Conservation (phyloP, 2,329 filamentous ascomycete genomes). For the Esteya vermicola region DNA sequence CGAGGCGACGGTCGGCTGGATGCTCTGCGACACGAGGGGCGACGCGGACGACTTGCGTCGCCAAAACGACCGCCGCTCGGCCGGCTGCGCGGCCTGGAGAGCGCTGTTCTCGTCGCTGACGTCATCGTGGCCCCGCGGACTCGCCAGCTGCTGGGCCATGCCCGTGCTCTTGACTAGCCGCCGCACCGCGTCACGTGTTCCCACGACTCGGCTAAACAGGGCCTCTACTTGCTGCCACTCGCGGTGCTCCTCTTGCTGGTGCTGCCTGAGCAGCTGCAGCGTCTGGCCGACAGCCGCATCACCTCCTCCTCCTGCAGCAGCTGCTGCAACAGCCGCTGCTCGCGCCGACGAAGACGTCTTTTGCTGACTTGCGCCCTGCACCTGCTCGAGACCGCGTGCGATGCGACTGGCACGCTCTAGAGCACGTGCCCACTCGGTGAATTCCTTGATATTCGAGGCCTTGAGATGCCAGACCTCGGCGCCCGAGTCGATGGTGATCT, state of each 20-base stretch:
- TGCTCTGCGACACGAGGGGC: constrained; percentile 23
- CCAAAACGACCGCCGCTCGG: constrained; percentile 72
- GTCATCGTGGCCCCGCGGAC: constrained; percentile 31
- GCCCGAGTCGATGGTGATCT: constrained; percentile 93
- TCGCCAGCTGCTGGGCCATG: constrained; percentile 33
- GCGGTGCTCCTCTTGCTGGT: constrained; percentile 46
- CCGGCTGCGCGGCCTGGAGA: constrained; percentile 9
- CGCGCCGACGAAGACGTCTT: neutral
- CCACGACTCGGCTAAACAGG: constrained; percentile 72
- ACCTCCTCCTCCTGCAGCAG: neutral
- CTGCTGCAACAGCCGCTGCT: neutral
- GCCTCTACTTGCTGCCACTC: constrained; percentile 83
- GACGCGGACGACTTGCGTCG: constrained; percentile 64
- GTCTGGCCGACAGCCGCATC: too few relatives aligned
- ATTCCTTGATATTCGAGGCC: constrained; percentile 71
- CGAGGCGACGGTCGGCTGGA: constrained; percentile 24
- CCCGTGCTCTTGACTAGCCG: constrained; percentile 77
- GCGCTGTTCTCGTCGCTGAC: constrained; percentile 8
- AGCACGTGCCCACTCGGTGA: constrained; percentile 73
- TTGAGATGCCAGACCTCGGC: constrained; percentile 94
- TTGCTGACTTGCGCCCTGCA: neutral
- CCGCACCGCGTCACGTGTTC: constrained; percentile 76
- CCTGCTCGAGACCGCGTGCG: constrained; percentile 36
- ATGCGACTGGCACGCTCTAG: constrained; percentile 68
- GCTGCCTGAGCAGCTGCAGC: constrained; percentile 12